Base-by-base conservation (phyloP, 352 stramenopile species). In the Phytophthora sp. region DNA sequence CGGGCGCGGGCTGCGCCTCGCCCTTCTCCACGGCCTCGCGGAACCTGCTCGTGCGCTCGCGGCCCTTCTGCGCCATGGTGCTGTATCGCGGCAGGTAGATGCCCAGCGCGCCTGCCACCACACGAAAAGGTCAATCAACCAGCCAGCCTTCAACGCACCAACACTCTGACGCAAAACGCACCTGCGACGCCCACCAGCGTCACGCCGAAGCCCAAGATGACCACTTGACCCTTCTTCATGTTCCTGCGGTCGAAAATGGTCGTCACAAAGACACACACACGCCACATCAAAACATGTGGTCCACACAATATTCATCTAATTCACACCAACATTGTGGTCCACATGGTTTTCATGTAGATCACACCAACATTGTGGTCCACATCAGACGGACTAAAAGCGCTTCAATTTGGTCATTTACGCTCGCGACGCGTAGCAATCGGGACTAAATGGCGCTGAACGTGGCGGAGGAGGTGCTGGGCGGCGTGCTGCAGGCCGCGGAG, bases 401-500 rank as follows among this genome's bases (percentile, higher is more conserved):
- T 27, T 7, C n/a, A 21, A 42, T 54, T 59, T 48, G 46, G 11
- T 39, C 4, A 45, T 27, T 5, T 42, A 24, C n/a, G n/a, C n/a
- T n/a, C n/a, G n/a, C n/a, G n/a, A n/a, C n/a, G n/a, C n/a, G n/a
- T n/a, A n/a, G n/a, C n/a, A 20, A 38, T 37, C 34, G 54, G 23
- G 27, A 50, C 15, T 38, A 55, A 46, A 49, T 54, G 37, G 65
- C 63, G 2, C 75, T 88, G 53, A 81, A 82, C 71, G 59, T 92
- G 28, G 70, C 70, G 1, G 83, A 90, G 50, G 81, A 92, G 59
- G 55, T 88, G 44, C 37, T 90, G 42, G 52, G 53, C 31, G 71
- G 74, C 52, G 79, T 92, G 18, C 56, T 89, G 45, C 70, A 87
- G 37, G 69, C 75, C 31, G 76, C 80, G 0, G 80, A 91, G 63